phyloP scores from a whole-genome alignment of 192 early-diverging fungal species.

The Coemansia asiatica region DNA sequence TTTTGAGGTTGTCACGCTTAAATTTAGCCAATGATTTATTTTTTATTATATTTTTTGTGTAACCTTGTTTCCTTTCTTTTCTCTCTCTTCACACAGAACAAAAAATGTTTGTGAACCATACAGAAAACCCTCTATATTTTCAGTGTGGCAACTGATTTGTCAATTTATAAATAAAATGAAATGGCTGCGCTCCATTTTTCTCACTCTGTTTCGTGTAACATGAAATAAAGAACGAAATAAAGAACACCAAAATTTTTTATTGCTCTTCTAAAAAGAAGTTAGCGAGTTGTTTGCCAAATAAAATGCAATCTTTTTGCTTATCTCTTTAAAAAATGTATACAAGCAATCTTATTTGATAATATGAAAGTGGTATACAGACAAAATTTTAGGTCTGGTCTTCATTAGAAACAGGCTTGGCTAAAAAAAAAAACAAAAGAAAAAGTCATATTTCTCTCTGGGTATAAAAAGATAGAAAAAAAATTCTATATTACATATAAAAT shows the following conservation, averaged over 20 bases:
- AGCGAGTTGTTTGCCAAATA: not conserved
- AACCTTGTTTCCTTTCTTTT: not conserved
- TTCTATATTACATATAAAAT: too few relatives aligned
- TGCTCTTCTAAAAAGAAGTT: too few relatives aligned
- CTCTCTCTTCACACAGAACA: not conserved
- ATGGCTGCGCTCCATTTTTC: not conserved
- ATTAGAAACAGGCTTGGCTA: too few relatives aligned
- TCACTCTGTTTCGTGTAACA: not conserved
- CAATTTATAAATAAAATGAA: not conserved
- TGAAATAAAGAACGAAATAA: not conserved
- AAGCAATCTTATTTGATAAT: too few relatives aligned
- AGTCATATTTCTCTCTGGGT: not conserved
- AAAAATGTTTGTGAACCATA: not conserved
- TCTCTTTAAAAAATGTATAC: too few relatives aligned
- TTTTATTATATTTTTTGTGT: slow-evolving; percentile 12
- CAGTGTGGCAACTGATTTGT: not conserved
- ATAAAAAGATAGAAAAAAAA: not conserved
- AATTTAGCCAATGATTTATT: slow-evolving; percentile 30
- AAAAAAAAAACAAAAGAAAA: too few relatives aligned
- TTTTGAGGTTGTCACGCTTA: slow-evolving; percentile 68
- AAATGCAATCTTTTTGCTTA: not conserved
- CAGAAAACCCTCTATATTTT: not conserved
- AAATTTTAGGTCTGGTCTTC: too few relatives aligned
- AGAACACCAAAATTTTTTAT: not conserved
- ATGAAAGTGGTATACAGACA: too few relatives aligned